These are phyloP conservation scores for Musa acuminata DNA, from an alignment of 176 grass and related monocot species.

Conservation along the genomic window DNA sequence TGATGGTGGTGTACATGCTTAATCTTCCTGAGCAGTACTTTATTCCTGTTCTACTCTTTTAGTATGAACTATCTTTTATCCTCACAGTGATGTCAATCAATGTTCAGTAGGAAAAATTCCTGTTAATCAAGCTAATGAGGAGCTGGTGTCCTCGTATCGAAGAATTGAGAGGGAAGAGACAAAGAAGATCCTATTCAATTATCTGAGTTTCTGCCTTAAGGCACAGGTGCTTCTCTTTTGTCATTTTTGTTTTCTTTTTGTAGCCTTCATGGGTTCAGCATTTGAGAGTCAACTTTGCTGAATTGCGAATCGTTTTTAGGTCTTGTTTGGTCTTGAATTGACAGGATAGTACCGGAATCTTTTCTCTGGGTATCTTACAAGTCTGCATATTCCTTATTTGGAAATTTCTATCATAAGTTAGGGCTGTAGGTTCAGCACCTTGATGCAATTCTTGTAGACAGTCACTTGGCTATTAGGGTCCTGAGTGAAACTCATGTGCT, in stretches of 20 bases:
- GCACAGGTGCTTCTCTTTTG: constrained; percentile 34
- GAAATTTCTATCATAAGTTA: no score
- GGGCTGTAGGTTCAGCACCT: no score
- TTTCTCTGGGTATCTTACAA: no score
- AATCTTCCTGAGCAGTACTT: neutral
- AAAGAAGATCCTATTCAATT: constrained; percentile 48
- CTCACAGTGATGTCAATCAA: neutral
- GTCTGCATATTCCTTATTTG: no score
- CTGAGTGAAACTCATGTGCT: no score
- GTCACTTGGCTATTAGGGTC: no score
- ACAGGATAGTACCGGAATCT: no score
- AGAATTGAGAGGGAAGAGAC: constrained; percentile 53
- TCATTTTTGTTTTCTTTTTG: constrained; percentile 2
- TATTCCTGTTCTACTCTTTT: neutral
- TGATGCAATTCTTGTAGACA: no score
- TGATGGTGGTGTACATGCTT: no score
- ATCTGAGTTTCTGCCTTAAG: constrained; percentile 54
- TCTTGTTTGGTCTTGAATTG: no score
- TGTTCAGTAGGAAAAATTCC: constrained; percentile 84
- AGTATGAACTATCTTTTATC: neutral
- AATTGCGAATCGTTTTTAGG: no score
- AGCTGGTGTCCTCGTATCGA: constrained; percentile 49
- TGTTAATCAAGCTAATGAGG: constrained; percentile 71
- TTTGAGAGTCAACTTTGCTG: no score
- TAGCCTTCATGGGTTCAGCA: neutral